These are phyloP conservation scores for Penicillium mononematosum DNA, from an alignment of 495 filamentous ascomycete genomes.

Conservation along the genomic window DNA sequence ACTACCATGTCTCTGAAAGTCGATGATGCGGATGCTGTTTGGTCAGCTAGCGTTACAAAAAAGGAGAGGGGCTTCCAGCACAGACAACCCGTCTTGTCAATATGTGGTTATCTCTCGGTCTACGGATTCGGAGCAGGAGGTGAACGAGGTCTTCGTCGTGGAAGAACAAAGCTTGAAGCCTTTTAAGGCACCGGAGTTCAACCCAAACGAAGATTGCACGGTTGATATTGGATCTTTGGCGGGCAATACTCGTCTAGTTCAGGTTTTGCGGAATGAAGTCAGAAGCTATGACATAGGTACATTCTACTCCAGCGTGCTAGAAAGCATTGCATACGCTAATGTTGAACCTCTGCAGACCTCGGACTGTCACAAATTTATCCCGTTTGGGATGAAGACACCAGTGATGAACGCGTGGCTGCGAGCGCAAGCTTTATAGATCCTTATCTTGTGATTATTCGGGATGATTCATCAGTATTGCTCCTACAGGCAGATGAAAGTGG, in stretches of 20 bases:
- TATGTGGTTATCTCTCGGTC: constrained; percentile 42
- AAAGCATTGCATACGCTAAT: constrained; percentile 10
- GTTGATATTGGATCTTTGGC: constrained; percentile 78
- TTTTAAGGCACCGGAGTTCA: constrained; percentile 68
- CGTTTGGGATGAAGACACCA: constrained; percentile 83
- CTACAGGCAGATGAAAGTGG: constrained; percentile 73
- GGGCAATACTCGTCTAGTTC: constrained; percentile 71
- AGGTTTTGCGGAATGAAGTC: constrained; percentile 79
- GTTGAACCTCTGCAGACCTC: constrained; percentile 56
- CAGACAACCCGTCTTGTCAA: constrained; percentile 32
- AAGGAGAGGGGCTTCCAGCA: constrained; percentile 35
- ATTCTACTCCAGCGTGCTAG: constrained; percentile 22
- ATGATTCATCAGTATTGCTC: constrained; percentile 74
- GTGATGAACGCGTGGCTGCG: constrained; percentile 69
- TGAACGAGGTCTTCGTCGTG: constrained; percentile 39
- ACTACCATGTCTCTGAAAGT: constrained; percentile 57
- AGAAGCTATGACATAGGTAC: constrained; percentile 84
- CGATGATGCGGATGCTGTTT: constrained; percentile 36
- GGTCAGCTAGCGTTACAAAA: constrained; percentile 34
- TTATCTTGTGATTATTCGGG: constrained; percentile 78
- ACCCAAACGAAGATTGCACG: constrained; percentile 78
- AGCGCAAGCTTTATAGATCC: constrained; percentile 86
- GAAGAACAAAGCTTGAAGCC: constrained; percentile 31
- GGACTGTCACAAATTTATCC: constrained; percentile 85
- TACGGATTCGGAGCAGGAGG: constrained; percentile 36